Base-by-base conservation (phyloP, 2,329 filamentous ascomycete genomes). In the Ustilaginoidea virens region DNA sequence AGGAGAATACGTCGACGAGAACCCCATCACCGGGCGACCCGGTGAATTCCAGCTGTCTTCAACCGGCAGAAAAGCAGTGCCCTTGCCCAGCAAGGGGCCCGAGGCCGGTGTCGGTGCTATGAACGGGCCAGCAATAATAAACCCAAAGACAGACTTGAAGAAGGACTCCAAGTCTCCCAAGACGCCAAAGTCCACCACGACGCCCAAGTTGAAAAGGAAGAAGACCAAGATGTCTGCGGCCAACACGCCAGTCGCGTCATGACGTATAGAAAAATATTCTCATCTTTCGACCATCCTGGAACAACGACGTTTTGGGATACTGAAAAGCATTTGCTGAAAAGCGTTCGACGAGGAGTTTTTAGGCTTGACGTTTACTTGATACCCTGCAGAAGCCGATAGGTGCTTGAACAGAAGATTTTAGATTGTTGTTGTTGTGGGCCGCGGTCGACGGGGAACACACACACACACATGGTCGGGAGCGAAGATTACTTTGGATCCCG, bases 1-100 rank as follows among this genome's bases (percentile, higher is more conserved):
- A 21, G 65, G 69, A 27, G 71, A 77, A 37, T 77, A 72, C 44
- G 67, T 77, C 50, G 69, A 78, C 48, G 69, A 76, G 47, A 77
- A 74, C 38, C 70, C 72, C 23, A 76, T 78, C 40, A 75, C 70
- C 1, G 73, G 74, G 27, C 61, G 65, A 17, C 73, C 73, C 1
- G 73, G 73, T 28, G 69, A 73, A 30, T 78, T 77, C 47, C 69
- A 75, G 39, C 59, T 76, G 8, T 65, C 66, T 7, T 71, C 68
- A 6, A 74, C 69, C 0, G 71, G 72, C 2, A 61, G 69, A 30
- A 66, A 66, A 42, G 42, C 47, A 2, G 45, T 50, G 4, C 44
- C 43, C 11, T 46, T 51, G 14, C 49, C 49, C 2, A 48, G 49
- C 25, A 39, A 45, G 24, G 39, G 39, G 4, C 39, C 47, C 25